Base-by-base conservation (phyloP, 805 yeast genomes). In the Metschnikowia santaceciliae region DNA sequence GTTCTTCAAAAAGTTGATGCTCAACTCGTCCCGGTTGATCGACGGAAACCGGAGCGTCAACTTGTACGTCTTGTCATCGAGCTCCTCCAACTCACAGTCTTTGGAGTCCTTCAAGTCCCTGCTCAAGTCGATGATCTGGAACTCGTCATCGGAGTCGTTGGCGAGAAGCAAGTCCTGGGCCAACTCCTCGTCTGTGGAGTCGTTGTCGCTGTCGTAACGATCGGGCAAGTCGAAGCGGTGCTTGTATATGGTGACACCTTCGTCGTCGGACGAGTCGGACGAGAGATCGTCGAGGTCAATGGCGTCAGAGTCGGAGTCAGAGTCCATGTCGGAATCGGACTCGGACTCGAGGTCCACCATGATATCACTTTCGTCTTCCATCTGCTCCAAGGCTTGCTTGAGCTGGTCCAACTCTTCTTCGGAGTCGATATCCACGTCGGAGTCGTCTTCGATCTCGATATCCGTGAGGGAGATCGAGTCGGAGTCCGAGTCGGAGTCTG, bases 211-310 rank as follows among this genome's bases (percentile, higher is more conserved):
- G 50, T 59, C 65, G 52, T 58, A 56, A 37, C 65, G 62, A 34
- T 68, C 71, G 37, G 75, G 74, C 52, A 70, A 61, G 54, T 69
- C 76, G 46, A 70, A 70, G 50, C 67, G 65, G 57, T 71, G 74
- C 54, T 65, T 68, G 65, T 73, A 73, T 49, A 73, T 73, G 32
- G 77, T 73, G 52, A 71, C 53, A 30, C 77, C 78, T 59, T 72
- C 76, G 48, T 66, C 74, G 39, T 65, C 73, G 36, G 59, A 22
- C 6, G 23, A 66, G 20, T 66, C 62, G 36, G 55, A 50, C 32
- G 69, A 63, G 36, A 61, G 15, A 17, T 38, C 35, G 15, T 33
- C 41, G 14, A 20, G 14, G 15, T 38, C 30, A 4, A 38, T 38
- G 41, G 17, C 41, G 2, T 38, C 41, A 48, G 49, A 44, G 45